These are phyloP conservation scores for Xerocomus minutiporus DNA, from an alignment of 1,284 basidiomycete genomes.

Conservation along the genomic window DNA sequence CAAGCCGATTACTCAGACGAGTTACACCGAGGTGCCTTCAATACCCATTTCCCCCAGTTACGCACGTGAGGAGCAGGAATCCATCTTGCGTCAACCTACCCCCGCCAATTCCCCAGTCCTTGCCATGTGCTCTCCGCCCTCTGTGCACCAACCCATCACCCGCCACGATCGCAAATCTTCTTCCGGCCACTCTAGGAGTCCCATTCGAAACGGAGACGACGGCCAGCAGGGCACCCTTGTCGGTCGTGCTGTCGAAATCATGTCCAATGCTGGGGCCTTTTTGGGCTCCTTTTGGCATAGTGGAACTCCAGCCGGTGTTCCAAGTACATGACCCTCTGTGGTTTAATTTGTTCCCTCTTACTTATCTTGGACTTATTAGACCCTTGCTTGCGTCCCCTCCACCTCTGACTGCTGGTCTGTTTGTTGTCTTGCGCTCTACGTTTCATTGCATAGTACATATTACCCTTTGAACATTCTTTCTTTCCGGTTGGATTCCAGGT, in stretches of 20 bases:
- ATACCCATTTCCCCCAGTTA: conserved; percentile 24
- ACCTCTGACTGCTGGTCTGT: not conserved
- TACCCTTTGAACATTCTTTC: conserved; percentile 22
- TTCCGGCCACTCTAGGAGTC: conserved; percentile 24
- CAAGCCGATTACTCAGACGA: conserved; percentile 29
- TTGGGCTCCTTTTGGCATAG: conserved; percentile 45
- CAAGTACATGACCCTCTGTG: conserved; percentile 18
- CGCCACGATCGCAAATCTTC: conserved; percentile 29
- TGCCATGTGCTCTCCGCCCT: conserved; percentile 11
- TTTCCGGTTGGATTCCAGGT: conserved; percentile 10
- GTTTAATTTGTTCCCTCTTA: conserved; percentile 5
- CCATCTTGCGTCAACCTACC: conserved; percentile 20
- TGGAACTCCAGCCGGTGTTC: conserved; percentile 18
- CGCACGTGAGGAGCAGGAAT: conserved; percentile 31
- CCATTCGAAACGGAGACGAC: conserved; percentile 25
- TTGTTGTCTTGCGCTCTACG: not conserved
- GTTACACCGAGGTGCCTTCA: conserved; percentile 17
- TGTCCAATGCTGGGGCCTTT: conserved; percentile 60
- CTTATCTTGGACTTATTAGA: conserved; percentile 34
- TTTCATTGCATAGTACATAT: conserved; percentile 24
- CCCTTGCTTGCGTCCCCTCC: conserved; percentile 16
- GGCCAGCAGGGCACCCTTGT: conserved; percentile 46
- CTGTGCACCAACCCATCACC: conserved; percentile 1
- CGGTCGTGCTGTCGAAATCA: conserved; percentile 67
- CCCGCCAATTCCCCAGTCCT: conserved; percentile 36